Base-by-base conservation (phyloP, 164 flowering plant genomes). In the Chloranthus sessilifolius region DNA sequence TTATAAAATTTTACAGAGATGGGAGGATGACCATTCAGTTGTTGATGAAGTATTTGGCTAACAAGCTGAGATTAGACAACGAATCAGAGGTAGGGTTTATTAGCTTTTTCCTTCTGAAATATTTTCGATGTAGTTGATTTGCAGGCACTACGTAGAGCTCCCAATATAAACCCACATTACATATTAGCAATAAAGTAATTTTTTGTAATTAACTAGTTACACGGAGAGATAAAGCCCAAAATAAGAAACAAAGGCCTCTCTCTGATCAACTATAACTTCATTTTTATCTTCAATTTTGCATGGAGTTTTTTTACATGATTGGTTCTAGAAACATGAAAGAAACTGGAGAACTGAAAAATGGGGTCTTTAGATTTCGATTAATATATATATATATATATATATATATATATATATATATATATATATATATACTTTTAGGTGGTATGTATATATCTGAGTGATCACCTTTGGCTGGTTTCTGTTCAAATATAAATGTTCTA, bases 41-140 rank as follows among this genome's bases (percentile, higher is more conserved):
- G 64, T 57, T 92, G 48, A 74, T 75, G 74, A 88, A 92, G 75
- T 92, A 92, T 71, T 58, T 92, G 79, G 88, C 73, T 61, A 89
- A 80, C 52, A 92, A 92, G 78, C 82, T 88, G 67, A 66, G 74
- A 66, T 64, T 92, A 69, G 82, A 81, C 56, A 77, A 71, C 76
- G 99, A 92, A 82, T 82, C 89, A 49, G 89, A 92, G 99, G 99
- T 92, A 83, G n/a, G n/a, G n/a, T 41, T 65, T 67, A 54, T 53
- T 29, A 1, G 23, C 30, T 43, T 24, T n/a, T n/a, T 47, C 26
- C 25, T 37, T 4, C 16, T 22, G 3, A 11, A 14, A 4, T 34
- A 38, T 23, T 26, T 52, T 14, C 36, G 33, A 4, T 2, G 12
- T 64, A 33, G 59, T 58, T 58, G 51, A 40, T 33, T 15, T 33